These are phyloP conservation scores for Cyclaneusma minus DNA, from an alignment of 2,329 filamentous ascomycete genomes.

Conservation along the genomic window DNA sequence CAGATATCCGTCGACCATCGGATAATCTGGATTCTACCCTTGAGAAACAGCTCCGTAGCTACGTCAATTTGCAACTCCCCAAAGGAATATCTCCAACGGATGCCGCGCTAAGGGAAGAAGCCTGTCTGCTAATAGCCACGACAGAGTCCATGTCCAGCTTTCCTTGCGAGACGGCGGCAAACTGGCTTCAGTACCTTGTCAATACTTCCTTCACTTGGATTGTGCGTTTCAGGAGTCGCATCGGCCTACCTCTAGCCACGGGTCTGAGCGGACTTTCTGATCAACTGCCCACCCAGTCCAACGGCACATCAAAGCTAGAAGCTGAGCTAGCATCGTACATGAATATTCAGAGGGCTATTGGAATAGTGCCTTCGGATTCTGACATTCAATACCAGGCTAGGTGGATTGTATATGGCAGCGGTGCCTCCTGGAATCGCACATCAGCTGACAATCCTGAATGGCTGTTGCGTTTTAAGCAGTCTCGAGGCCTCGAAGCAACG, in stretches of 20 bases:
- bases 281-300: not conserved
- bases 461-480: slow-evolving; percentile 33
- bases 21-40: too few species aligned
- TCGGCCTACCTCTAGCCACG: slow-evolving; percentile 39
- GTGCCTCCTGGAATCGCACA: slow-evolving; percentile 50
- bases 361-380: slow-evolving; percentile 33
- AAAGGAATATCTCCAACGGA: slow-evolving; percentile 45
- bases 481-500: slow-evolving; percentile 10
- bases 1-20: not conserved
- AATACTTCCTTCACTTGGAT: slow-evolving; percentile 37
- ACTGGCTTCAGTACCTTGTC: slow-evolving; percentile 39
- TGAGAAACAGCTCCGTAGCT: slow-evolving; percentile 8
- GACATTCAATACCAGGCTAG: slow-evolving; percentile 41
- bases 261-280: too few species aligned
- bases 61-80: slow-evolving; percentile 11
- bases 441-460: slow-evolving; percentile 39
- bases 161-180: slow-evolving; percentile 20
- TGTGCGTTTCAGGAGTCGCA: slow-evolving; percentile 36
- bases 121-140: slow-evolving; percentile 40
- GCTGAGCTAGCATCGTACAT: slow-evolving; percentile 38
- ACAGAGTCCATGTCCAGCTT: slow-evolving; percentile 24
- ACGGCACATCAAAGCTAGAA: slow-evolving; percentile 33
- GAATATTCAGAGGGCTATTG: slow-evolving; percentile 25
- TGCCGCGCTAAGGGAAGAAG: slow-evolving; percentile 41
- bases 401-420: slow-evolving; percentile 44